These are phyloP conservation scores for Aspergillus uvarum DNA, from an alignment of 2,329 filamentous ascomycete genomes.

Conservation along the genomic window DNA sequence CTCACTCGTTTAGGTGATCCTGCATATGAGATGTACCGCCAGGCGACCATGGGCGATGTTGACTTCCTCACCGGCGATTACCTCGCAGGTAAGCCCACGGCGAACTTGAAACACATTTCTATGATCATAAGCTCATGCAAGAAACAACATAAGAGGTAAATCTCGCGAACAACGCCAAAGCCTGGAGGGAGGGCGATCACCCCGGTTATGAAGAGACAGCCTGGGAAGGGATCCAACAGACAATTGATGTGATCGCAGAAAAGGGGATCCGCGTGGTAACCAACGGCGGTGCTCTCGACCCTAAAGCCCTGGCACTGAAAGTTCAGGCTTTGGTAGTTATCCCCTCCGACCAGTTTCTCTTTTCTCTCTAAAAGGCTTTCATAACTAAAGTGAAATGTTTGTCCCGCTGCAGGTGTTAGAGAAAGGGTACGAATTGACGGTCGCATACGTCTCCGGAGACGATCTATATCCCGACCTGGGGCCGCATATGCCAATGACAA, in stretches of 20 bases:
- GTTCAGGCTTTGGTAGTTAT: constrained; percentile 38
- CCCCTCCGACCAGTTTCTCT: too few relatives aligned
- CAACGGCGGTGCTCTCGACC: constrained; percentile 59
- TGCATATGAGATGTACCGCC: constrained; percentile 39
- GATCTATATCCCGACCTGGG: constrained; percentile 41
- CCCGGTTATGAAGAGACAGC: constrained; percentile 49
- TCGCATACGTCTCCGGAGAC: constrained; percentile 50
- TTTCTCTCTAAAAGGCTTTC: too few relatives aligned
- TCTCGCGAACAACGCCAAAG: constrained; percentile 47
- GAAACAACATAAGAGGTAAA: constrained; percentile 39
- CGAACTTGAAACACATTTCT: too few relatives aligned
- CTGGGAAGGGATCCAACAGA: constrained; percentile 50
- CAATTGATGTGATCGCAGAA: constrained; percentile 47
- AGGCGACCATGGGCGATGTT: constrained; percentile 37
- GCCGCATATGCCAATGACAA: constrained; percentile 32
- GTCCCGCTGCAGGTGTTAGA: constrained; percentile 30
- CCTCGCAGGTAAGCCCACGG: constrained; percentile 40
- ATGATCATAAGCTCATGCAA: too few relatives aligned
- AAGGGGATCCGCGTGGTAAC: constrained; percentile 56
- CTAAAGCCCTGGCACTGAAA: constrained; percentile 51
- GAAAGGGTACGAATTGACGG: constrained; percentile 38
- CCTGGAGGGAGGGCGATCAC: constrained; percentile 42
- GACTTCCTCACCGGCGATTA: constrained; percentile 59
- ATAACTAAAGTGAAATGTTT: background rate
- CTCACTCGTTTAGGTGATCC: constrained; percentile 27